Evolutionary conservation across 306 rosid genomes (phyloP).

Genomic region (Begonia peltatifolia): DNA sequence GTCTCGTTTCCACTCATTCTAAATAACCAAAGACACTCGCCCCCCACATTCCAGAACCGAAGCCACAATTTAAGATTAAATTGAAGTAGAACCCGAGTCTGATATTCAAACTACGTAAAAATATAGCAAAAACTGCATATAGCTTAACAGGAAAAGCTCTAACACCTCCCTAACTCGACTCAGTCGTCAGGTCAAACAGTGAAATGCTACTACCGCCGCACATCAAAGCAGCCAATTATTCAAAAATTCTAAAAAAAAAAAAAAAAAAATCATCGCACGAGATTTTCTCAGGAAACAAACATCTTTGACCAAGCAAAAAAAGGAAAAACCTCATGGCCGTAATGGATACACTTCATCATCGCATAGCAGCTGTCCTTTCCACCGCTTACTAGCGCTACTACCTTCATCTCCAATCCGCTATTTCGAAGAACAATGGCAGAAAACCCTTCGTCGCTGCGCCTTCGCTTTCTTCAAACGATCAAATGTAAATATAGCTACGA

Average conservation of each 20-base stretch:
- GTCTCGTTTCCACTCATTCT: no score
- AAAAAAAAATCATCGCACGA: not conserved
- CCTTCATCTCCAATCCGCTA: constrained; percentile 49
- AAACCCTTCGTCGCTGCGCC: not conserved
- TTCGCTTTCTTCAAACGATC: not conserved
- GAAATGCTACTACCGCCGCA: no score
- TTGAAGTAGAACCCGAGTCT: not conserved
- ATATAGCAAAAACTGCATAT: no score
- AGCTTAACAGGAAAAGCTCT: not conserved
- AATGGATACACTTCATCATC: constrained; percentile 71
- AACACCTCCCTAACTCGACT: not conserved
- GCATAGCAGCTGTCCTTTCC: constrained; percentile 95
- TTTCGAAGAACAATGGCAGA: not conserved
- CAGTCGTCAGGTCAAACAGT: not conserved
- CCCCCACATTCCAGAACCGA: not conserved
- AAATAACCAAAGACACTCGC: no score
- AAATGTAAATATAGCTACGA: no score
- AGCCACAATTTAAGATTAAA: not conserved
- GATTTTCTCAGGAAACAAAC: constrained; percentile 2
- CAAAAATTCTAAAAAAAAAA: not conserved
- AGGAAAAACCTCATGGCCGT: constrained; percentile 60
- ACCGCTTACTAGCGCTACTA: constrained; percentile 83
- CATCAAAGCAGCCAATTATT: not conserved
- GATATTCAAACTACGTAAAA: not conserved
- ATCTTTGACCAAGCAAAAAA: not conserved